A percentile compares a stretch with the other conserved stretches of the same genome.
phyloP scores from a whole-genome alignment of 1,284 basidiomycete genomes.

The Ustilago shanxiensis region DNA sequence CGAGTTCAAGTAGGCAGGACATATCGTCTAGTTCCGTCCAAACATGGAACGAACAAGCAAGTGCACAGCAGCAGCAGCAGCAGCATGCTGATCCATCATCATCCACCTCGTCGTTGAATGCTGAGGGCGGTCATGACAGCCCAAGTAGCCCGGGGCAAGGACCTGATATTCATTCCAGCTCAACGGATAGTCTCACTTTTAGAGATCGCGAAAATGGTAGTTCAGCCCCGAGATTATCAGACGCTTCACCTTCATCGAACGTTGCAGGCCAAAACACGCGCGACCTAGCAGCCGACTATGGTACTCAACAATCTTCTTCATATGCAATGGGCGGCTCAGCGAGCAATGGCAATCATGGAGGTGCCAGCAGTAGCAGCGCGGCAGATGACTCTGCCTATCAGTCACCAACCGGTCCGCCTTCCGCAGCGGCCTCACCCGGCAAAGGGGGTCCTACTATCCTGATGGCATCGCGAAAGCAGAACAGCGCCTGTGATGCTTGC shows the following conservation, averaged over 20 bases:
- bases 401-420: constrained; percentile 14
- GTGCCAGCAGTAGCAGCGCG: constrained; percentile 11
- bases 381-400: constrained; percentile 24
- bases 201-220: constrained; percentile 1
- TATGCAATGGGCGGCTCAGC: constrained; percentile 6
- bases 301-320: constrained; percentile 19
- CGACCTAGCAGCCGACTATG: constrained; percentile 6
- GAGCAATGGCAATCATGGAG: constrained; percentile 23
- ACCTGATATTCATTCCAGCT: constrained; percentile 1
- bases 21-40: background rate
- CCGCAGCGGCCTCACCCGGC: constrained; percentile 27
- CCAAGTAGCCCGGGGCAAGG: background rate
- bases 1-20: constrained; percentile 7
- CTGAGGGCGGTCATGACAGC: background rate
- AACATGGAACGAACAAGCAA: constrained; percentile 12
- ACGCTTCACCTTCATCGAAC: constrained; percentile 8
- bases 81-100: background rate
- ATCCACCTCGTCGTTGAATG: background rate
- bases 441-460: constrained; percentile 27
- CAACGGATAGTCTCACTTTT: background rate
- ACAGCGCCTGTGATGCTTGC: constrained; percentile 62
- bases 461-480: constrained; percentile 61
- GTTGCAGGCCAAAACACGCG: constrained; percentile 1
- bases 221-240: background rate
- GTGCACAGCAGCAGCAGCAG: background rate